Evolutionary conservation across 768 basidiomycete species (phyloP), one percentile per base, ranked within the genome.

Genomic region (Neoboletus magnificus): DNA sequence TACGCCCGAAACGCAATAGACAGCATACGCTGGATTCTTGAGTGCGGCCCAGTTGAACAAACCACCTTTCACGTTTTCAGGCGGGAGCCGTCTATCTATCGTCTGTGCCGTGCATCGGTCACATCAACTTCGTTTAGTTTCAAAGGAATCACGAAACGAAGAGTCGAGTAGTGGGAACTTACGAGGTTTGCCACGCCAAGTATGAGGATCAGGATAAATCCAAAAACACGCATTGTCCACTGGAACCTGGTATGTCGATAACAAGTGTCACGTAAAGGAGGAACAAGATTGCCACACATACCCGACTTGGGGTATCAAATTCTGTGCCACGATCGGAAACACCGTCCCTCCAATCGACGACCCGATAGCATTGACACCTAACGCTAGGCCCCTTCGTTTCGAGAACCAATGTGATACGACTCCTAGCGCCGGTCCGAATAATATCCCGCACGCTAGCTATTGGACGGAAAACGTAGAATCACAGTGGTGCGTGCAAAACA

Each of bases 331-430:
- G 40, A 89, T 84, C 1, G 90, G 89, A 40, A 89, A 77, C 1
- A 87, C 50, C 0, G 83, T 83, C 9, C 90, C 88, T 5, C 90
- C 89, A 0, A 87, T 47, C 0, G 85, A 86, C 0, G 84, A 82
- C 0, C 89, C 88, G 12, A 83, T 73, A 0, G 89, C 85, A 11
- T 79, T 73, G 18, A 87, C 54, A 2, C 88, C 87, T 68, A 89
- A 67, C 0, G 82, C 87, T 4, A 83, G 54, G 0, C 81, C 79
- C 37, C 82, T 73, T 35, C 72, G 76, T 55, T 73, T 79, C 56
- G 82, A 80, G 73, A 89, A 91, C 88, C 89, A 91, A 65, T 91
- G 88, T 1, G 85, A 79, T 1, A 87, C 66, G 30, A 86, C 73
- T 1, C 82, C 80, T 5, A 82, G 69, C 3, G 82, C 78, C 0